Base-by-base conservation (phyloP, 2,329 filamentous ascomycete genomes). In the Hirsutella minnesotensis region DNA sequence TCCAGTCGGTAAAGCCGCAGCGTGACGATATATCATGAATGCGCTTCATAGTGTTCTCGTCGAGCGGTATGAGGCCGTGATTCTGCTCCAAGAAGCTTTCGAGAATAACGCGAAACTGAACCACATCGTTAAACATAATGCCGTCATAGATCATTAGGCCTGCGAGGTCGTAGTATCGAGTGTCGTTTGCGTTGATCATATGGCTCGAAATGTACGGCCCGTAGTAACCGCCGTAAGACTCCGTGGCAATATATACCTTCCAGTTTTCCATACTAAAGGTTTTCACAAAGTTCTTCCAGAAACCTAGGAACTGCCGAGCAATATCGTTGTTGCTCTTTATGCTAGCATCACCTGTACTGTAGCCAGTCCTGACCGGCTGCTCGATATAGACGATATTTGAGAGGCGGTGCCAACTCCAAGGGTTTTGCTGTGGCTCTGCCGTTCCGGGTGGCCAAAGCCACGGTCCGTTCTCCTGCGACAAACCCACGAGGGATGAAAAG, bases 381-480 rank as follows among this genome's bases (percentile, higher is more conserved):
- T 86, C 83, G 9, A 84, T 70, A 75, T 79, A 92, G 38, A 92
- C 66, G 53, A 89, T 75, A 16, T 54, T 53, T 19, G 46, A 47
- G 24, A 54, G 47, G 10, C 44, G 48, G 30, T 52, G 75, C 83
- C 83, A 89, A 15, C 74, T 73, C 65, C 81, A 88, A 0, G 74
- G 70, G 55, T 88, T 88, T 37, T 67, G 63, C 0, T 78, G 68
- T 0, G 83, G 83, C 16, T 69, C 68, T 43, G 69, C 73, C 1
- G 82, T 89, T 29, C 86, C 86, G 12, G 76, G 69, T 55, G 82
- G 75, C 81, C 81, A 86, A 4, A 73, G 44, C 53, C 86, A 82
- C 0, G 84, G 81, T 0, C 86, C 84, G 51, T 87, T 89, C 52
- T 90, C 85, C 40, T 86, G 82, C 9, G 90, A 58, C 2, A 89